A percentile compares a stretch with the other conserved stretches of the same genome.
Conservation (phyloP, 192 early-diverging fungal species). For the Pilaira anomala region DNA sequence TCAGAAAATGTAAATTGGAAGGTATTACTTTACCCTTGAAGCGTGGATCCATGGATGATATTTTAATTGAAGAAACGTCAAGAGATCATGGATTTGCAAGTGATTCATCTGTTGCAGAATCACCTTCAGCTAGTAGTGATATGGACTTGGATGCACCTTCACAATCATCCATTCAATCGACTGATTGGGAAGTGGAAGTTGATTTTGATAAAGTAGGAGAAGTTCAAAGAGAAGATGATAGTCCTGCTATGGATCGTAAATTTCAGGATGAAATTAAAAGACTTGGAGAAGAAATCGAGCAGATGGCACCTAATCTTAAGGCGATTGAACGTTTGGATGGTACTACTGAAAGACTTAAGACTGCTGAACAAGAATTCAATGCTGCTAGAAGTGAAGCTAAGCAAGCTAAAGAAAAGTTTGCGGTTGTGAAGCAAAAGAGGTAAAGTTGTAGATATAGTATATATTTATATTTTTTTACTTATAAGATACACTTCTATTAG, state of each 20-base stretch:
- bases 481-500: conserved; percentile 42
- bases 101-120: not conserved
- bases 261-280: conserved; percentile 62
- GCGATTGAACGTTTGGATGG: conserved; percentile 84
- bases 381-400: conserved; percentile 76
- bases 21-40: conserved; percentile 86
- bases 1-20: conserved; percentile 89
- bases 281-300: conserved; percentile 70
- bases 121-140: not conserved
- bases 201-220: conserved; percentile 57
- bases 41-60: conserved; percentile 69
- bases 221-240: conserved; percentile 44
- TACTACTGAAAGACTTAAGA: conserved; percentile 72
- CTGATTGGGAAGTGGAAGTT: conserved; percentile 56
- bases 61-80: conserved; percentile 65
- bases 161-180: conserved; percentile 21
- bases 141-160: conserved; percentile 53
- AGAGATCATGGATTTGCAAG: not conserved
- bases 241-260: conserved; percentile 52
- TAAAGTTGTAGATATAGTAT: conserved; percentile 22
- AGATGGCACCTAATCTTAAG: conserved; percentile 88
- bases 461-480: not conserved
- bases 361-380: conserved; percentile 84
- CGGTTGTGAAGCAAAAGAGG: conserved; percentile 76
- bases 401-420: conserved; percentile 78